These are phyloP conservation scores for Mimosa pudica DNA, from an alignment of 306 rosid species.

Conservation along the genomic window DNA sequence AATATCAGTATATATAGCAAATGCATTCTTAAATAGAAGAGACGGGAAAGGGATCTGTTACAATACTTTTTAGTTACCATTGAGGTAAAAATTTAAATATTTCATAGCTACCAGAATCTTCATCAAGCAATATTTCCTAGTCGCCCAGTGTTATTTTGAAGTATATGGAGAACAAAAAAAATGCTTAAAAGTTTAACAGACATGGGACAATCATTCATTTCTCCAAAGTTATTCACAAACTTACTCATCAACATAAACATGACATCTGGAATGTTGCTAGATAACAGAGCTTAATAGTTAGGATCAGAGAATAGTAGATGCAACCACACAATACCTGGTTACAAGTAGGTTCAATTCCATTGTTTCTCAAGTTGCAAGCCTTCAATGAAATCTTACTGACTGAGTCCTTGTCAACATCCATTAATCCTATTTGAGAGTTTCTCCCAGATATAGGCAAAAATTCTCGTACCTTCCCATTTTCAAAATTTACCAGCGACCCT, in stretches of 20 bases:
- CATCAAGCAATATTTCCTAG: not conserved
- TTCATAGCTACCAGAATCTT: not conserved
- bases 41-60: not conserved
- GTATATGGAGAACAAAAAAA: not conserved
- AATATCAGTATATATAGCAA: conserved; percentile 36
- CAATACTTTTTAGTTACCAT: not conserved
- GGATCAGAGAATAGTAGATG: conserved; percentile 14
- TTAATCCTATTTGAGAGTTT: conserved; percentile 47
- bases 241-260: not conserved
- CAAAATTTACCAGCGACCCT: conserved; percentile 42
- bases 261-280: not conserved
- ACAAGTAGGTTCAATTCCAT: conserved; percentile 46
- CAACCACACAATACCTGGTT: conserved; percentile 50
- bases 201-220: not conserved
- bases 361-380: conserved; percentile 41
- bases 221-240: not conserved
- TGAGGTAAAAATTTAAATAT: not conserved
- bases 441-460: conserved; percentile 39
- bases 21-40: conserved; percentile 51
- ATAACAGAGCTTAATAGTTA: not conserved
- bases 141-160: not conserved
- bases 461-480: conserved; percentile 37
- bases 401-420: conserved; percentile 44
- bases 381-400: conserved; percentile 42
- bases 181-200: not conserved